phyloP scores from a whole-genome alignment of 2,329 filamentous ascomycete genomes.

The Ascochyta rabiei region DNA sequence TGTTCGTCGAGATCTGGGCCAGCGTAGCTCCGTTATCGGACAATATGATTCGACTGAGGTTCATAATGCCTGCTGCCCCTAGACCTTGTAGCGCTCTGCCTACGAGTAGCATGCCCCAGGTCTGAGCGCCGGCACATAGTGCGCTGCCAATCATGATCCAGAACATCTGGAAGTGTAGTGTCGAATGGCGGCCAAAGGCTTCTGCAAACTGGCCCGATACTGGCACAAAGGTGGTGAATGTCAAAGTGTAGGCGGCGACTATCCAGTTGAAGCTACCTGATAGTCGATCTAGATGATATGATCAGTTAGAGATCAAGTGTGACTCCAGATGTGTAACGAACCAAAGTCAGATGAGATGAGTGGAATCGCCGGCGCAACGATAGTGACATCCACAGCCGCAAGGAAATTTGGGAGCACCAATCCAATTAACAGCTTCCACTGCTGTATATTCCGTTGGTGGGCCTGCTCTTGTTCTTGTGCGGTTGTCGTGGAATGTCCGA shows the following conservation, averaged over 20 bases:
- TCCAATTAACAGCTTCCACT: constrained; percentile 65
- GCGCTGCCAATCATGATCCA: constrained; percentile 62
- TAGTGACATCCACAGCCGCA: constrained; percentile 68
- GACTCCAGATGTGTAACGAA: constrained; percentile 28
- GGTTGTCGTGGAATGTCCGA: constrained; percentile 5
- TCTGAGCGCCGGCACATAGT: constrained; percentile 64
- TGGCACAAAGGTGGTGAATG: constrained; percentile 70
- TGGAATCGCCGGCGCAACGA: constrained; percentile 65
- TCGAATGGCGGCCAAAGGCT: constrained; percentile 66
- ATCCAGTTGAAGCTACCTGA: constrained; percentile 65
- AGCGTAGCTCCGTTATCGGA: constrained; percentile 65
- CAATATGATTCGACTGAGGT: constrained; percentile 66
- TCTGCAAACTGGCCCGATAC: constrained; percentile 69
- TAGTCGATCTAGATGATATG: constrained; percentile 53
- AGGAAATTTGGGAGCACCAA: constrained; percentile 66
- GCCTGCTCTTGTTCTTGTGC: constrained; percentile 19
- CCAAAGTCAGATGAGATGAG: constrained; percentile 70
- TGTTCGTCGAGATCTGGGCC: constrained; percentile 77
- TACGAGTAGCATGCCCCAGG: constrained; percentile 65
- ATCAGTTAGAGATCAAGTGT: neutral
- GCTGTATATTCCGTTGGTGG: constrained; percentile 50
- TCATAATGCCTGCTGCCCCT: constrained; percentile 66
- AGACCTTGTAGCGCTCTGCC: constrained; percentile 69
- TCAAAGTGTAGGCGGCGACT: constrained; percentile 71
- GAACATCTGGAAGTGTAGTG: constrained; percentile 63